These are phyloP conservation scores for Myotisia sp. DNA, from an alignment of 2,329 filamentous ascomycete genomes.

Conservation along the genomic window DNA sequence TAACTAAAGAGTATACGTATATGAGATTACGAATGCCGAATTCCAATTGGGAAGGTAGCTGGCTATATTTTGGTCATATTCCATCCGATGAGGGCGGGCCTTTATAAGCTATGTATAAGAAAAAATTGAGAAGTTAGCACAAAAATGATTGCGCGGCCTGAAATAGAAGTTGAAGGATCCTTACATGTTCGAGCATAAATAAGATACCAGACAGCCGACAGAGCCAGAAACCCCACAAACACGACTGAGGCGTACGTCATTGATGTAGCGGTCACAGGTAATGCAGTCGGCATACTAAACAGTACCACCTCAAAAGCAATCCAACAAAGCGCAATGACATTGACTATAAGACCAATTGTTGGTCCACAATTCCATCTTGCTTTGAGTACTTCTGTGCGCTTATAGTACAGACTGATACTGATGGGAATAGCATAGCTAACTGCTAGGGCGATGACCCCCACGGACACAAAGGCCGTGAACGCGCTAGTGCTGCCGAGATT, in stretches of 20 bases:
- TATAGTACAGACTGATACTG: slow-evolving; percentile 21
- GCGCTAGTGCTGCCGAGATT: slow-evolving; percentile 36
- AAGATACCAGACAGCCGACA: slow-evolving; percentile 38
- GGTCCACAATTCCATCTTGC: slow-evolving; percentile 37
- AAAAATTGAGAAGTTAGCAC: neutral
- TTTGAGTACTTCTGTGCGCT: slow-evolving; percentile 34
- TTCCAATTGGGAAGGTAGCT: too few species aligned
- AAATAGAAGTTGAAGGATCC: slow-evolving; percentile 2
- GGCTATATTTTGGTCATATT: slow-evolving; percentile 3
- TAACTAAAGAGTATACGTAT: too few species aligned
- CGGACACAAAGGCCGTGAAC: slow-evolving; percentile 38
- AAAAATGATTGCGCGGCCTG: neutral
- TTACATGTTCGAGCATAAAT: slow-evolving; percentile 17
- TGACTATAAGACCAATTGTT: slow-evolving; percentile 27
- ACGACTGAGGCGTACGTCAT: slow-evolving; percentile 48
- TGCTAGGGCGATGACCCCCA: slow-evolving; percentile 44
- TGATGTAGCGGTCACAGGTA: slow-evolving; percentile 38
- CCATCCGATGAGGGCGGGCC: slow-evolving; percentile 10
- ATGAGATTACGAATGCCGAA: too few species aligned
- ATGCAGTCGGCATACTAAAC: slow-evolving; percentile 40
- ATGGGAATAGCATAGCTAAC: slow-evolving; percentile 45
- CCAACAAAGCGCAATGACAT: slow-evolving; percentile 32
- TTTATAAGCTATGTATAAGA: slow-evolving; percentile 10
- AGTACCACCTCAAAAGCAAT: slow-evolving; percentile 40
- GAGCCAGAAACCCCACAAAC: slow-evolving; percentile 40